Percentiles rank a stretch among this genome's conserved stretches.
phyloP scores from a whole-genome alignment of 176 grass and related monocot genomes.

The Oryza coarctata region DNA sequence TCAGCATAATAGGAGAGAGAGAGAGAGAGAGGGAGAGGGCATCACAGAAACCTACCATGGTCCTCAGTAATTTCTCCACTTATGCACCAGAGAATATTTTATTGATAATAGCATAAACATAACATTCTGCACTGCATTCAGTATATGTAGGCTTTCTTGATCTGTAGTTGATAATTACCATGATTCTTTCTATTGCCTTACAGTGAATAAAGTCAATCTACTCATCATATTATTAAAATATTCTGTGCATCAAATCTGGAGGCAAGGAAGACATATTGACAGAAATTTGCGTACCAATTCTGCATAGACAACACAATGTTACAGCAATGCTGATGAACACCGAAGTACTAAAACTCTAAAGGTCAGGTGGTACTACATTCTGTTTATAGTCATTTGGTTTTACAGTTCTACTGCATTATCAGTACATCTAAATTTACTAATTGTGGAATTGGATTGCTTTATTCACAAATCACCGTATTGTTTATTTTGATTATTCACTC shows the following conservation, averaged over 20 bases:
- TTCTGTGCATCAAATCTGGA: not conserved
- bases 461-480: not conserved
- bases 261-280: not conserved
- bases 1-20: too few relatives aligned
- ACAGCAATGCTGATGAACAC: not conserved
- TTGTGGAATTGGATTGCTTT: conserved; percentile 3
- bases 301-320: not conserved
- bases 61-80: not conserved
- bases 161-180: not conserved
- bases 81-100: not conserved
- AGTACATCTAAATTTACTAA: not conserved
- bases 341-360: not conserved
- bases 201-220: not conserved
- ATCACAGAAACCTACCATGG: not conserved
- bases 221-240: not conserved
- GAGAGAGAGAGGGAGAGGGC: too few relatives aligned
- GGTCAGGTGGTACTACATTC: not conserved
- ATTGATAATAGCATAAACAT: not conserved
- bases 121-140: not conserved
- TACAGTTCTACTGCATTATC: not conserved
- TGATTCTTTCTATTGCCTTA: not conserved
- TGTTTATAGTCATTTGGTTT: not conserved
- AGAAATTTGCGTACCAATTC: not conserved
- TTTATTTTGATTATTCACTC: not conserved
- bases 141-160: not conserved